Conservation (phyloP, 2,329 filamentous ascomycete species). For the Mycosphaerella arachidis region DNA sequence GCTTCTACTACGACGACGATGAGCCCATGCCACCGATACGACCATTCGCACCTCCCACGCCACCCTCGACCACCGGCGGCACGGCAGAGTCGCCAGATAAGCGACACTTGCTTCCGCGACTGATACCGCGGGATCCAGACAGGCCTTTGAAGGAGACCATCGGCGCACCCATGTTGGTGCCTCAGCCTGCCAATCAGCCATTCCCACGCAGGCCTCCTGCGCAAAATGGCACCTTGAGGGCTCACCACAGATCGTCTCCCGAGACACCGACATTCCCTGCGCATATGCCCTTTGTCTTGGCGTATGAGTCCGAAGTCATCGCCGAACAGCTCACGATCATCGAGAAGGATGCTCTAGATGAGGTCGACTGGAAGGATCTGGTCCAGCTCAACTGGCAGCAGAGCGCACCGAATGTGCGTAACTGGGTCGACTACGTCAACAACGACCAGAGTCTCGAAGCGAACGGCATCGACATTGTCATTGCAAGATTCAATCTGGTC, state of each 20-base stretch:
- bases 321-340: constrained; percentile 82
- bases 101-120: constrained; percentile 14
- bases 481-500: constrained; percentile 82
- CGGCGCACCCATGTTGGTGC: constrained; percentile 18
- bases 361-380: constrained; percentile 83
- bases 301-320: constrained; percentile 72
- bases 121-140: constrained; percentile 8
- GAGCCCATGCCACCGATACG: constrained; percentile 6
- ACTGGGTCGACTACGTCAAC: constrained; percentile 78
- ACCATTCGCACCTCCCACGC: constrained; percentile 14
- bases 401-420: constrained; percentile 35
- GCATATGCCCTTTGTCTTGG: constrained; percentile 75
- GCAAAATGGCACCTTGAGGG: not conserved
- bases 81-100: constrained; percentile 23
- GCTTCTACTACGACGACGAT: constrained; percentile 47
- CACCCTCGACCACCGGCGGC: constrained; percentile 37
- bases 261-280: constrained; percentile 23
- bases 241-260: not conserved
- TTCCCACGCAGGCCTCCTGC: constrained; percentile 14
- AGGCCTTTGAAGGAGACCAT: constrained; percentile 21
- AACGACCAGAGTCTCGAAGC: constrained; percentile 37
- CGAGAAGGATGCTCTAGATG: constrained; percentile 78
- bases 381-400: constrained; percentile 81
- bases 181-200: constrained; percentile 19
- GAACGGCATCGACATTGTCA: constrained; percentile 73